Base-by-base conservation (phyloP, 805 yeast genomes). In the Candida lessepsii region DNA sequence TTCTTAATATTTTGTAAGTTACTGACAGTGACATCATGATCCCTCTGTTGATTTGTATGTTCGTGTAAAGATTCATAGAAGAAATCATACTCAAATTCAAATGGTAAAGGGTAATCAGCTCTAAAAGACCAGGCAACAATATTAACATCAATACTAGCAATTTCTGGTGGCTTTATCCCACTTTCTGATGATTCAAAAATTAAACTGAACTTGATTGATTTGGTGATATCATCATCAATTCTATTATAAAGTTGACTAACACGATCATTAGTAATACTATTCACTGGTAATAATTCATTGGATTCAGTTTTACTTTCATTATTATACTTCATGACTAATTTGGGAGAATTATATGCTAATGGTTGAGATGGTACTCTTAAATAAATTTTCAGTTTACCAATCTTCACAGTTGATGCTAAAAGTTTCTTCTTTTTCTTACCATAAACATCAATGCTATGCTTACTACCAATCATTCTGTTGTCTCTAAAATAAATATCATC, bases 51-150 rank as follows among this genome's bases (percentile, higher is more conserved):
- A 8, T 39, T 18, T 13, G 13, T 14, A 10, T 6, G 14, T 9
- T 37, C 18, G 24, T 31, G 35, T 19, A 40, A 30, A 3, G 59
- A 56, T 29, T 54, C 54, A 17, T 70, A 67, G 48, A 68, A 66
- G 47, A 70, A 69, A 41, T 70, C 75, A 40, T 66, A 67, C 9
- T 62, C 67, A 15, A 70, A 45, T 19, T 58, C 56, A 34, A 64
- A 50, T 5, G 73, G 73, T 21, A 70, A 48, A 3, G 74, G 73
- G 40, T 60, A 67, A 17, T 66, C 71, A 3, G 73, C 55, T 29
- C 56, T 51, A 47, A 61, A 67, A 1, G 73, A 50, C 74, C 74
- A 69, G 11, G 65, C 56, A 2, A 69, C 64, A 6, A 69, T 49
- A 41, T 65, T 67, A 15, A 56, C 42, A 10, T 67, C 74, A 11